A percentile compares a stretch with the other conserved stretches of the same genome.
Conservation (phyloP, 2,329 filamentous ascomycete genomes). For the Paramyrothecium roridum region DNA sequence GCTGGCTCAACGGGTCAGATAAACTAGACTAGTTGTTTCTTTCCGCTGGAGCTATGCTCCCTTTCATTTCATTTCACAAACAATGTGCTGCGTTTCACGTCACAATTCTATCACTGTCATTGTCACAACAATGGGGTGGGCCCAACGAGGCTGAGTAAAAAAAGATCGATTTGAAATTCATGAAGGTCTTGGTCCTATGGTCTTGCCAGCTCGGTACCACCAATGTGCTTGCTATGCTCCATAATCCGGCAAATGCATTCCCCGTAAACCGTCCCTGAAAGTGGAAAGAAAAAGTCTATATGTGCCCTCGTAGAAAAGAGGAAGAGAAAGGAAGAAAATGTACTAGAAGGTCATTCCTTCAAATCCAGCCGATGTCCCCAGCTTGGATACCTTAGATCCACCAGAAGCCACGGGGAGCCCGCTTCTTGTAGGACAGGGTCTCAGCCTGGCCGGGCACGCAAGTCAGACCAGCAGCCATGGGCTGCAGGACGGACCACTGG, state of each 20-base stretch:
- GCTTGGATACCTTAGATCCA: not conserved
- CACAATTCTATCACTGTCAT: not conserved
- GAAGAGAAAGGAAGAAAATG: not conserved
- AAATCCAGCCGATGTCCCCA: not conserved
- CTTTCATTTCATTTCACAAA: not conserved
- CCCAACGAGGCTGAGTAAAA: not conserved
- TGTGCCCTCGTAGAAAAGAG: not conserved
- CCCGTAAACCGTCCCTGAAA: not conserved
- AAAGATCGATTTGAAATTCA: not conserved
- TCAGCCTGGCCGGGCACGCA: slow-evolving; percentile 34
- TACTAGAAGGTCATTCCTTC: not conserved
- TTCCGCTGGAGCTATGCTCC: not conserved
- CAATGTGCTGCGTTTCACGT: not conserved
- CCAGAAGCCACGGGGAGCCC: not conserved
- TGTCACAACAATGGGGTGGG: not conserved
- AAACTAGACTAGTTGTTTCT: not conserved
- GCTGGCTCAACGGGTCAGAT: not conserved
- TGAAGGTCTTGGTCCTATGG: not conserved
- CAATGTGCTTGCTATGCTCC: not conserved
- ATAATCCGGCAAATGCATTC: not conserved
- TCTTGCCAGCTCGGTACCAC: not conserved
- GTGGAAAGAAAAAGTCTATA: not conserved
- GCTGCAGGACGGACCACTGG: slow-evolving; percentile 45
- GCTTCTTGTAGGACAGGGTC: slow-evolving; percentile 12
- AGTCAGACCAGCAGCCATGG: slow-evolving; percentile 51